Conservation (phyloP, 2,329 filamentous ascomycete species). For the Ophiocordyceps camponoti-leonardi region DNA sequence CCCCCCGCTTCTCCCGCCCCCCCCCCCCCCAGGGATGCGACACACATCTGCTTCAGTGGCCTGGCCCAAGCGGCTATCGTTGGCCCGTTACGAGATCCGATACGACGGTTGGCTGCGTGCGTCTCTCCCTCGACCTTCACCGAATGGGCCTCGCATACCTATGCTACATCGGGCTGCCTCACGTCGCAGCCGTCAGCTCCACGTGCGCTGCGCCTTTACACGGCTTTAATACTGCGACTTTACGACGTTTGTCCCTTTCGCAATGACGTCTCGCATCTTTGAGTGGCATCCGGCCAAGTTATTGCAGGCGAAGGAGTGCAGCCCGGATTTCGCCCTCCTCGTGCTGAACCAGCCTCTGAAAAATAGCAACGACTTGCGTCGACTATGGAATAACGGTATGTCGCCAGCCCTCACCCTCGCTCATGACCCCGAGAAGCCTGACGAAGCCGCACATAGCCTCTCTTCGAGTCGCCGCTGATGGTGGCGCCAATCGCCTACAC, state of each 20-base stretch:
- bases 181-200: background rate
- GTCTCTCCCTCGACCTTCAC: background rate
- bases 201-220: no score
- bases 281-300: conserved; percentile 23
- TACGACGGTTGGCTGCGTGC: background rate
- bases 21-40: background rate
- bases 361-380: conserved; percentile 27
- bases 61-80: background rate
- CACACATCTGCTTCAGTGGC: background rate
- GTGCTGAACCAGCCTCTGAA: conserved; percentile 34
- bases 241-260: background rate
- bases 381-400: conserved; percentile 32
- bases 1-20: no score
- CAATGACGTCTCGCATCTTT: conserved; percentile 11
- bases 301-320: conserved; percentile 14
- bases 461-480: conserved; percentile 70
- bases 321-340: conserved; percentile 24
- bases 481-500: conserved; percentile 66
- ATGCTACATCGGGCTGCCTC: background rate
- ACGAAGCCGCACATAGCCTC: conserved; percentile 26
- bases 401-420: background rate
- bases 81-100: background rate
- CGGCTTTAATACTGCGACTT: background rate
- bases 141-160: background rate
- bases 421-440: background rate